These are phyloP conservation scores for Taiozyma sp. DNA, from an alignment of 1,139 yeast species.

Conservation along the genomic window DNA sequence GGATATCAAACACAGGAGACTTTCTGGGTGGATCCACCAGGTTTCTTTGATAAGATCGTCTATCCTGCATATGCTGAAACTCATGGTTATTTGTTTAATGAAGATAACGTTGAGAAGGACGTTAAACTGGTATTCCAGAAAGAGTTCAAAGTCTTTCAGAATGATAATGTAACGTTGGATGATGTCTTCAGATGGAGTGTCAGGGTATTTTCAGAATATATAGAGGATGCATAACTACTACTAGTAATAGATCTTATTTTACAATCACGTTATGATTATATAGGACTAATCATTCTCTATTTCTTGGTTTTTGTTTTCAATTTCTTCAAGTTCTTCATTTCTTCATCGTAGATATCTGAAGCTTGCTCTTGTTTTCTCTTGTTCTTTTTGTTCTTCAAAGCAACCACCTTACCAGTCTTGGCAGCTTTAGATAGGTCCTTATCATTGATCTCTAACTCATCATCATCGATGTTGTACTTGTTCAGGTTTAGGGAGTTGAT, in stretches of 20 bases:
- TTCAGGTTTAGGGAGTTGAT: slow-evolving; percentile 81
- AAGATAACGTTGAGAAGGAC: slow-evolving; percentile 40
- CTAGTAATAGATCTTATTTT: not conserved
- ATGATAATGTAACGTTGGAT: slow-evolving; percentile 18
- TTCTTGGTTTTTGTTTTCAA: slow-evolving; percentile 24
- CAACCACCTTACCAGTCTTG: slow-evolving; percentile 54
- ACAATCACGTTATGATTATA: not conserved
- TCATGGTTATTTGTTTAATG: slow-evolving; percentile 56
- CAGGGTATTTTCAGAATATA: not conserved
- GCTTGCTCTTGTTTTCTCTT: slow-evolving; percentile 65
- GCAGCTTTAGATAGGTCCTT: slow-evolving; percentile 56
- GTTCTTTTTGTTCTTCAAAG: slow-evolving; percentile 57
- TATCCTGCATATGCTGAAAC: slow-evolving; percentile 74
- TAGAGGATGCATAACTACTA: not conserved
- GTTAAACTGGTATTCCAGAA: slow-evolving; percentile 20
- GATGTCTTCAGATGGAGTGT: not conserved
- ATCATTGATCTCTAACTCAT: slow-evolving; percentile 64
- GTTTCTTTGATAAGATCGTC: slow-evolving; percentile 77
- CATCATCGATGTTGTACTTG: slow-evolving; percentile 80
- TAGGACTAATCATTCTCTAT: not conserved
- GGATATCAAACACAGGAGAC: slow-evolving; percentile 84
- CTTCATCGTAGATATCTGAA: slow-evolving; percentile 66
- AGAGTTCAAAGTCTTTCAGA: slow-evolving; percentile 23
- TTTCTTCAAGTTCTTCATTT: slow-evolving; percentile 59
- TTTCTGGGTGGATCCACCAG: slow-evolving; percentile 92